Evolutionary conservation across 495 filamentous ascomycete species (phyloP).

Genomic region (Penicillium bovifimosum): DNA sequence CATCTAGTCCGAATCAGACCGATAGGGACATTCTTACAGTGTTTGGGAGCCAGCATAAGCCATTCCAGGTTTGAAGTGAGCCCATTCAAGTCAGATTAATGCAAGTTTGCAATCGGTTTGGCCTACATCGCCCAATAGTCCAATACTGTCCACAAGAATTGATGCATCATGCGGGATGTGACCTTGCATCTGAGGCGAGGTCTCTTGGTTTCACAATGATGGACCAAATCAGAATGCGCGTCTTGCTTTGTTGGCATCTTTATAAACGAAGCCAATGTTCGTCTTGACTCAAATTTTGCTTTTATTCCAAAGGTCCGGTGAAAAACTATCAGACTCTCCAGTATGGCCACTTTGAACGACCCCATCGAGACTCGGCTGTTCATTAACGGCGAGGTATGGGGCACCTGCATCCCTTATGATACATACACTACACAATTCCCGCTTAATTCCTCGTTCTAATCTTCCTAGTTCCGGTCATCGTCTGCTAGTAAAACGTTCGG

Average conservation of each 20-base stretch:
- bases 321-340: neutral
- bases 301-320: neutral
- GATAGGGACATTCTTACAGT: neutral
- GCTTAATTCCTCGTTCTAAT: neutral
- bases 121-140: neutral
- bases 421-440: neutral
- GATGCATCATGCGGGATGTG: too few relatives aligned
- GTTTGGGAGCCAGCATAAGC: neutral
- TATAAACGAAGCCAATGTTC: neutral
- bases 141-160: too few relatives aligned
- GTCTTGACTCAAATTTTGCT: neutral
- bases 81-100: neutral
- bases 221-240: neutral
- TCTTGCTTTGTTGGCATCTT: neutral
- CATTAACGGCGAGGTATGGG: constrained; percentile 43
- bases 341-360: constrained; percentile 11
- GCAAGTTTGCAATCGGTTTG: neutral
- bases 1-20: too few relatives aligned
- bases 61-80: neutral
- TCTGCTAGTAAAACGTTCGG: constrained; percentile 42
- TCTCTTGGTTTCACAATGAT: neutral
- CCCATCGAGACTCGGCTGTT: constrained; percentile 38
- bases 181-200: neutral
- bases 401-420: neutral
- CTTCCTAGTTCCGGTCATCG: constrained; percentile 37